Evolutionary conservation across 257 asterid species (phyloP), one percentile per base, ranked within the genome.

Genomic region (Ocimum tenuiflorum): DNA sequence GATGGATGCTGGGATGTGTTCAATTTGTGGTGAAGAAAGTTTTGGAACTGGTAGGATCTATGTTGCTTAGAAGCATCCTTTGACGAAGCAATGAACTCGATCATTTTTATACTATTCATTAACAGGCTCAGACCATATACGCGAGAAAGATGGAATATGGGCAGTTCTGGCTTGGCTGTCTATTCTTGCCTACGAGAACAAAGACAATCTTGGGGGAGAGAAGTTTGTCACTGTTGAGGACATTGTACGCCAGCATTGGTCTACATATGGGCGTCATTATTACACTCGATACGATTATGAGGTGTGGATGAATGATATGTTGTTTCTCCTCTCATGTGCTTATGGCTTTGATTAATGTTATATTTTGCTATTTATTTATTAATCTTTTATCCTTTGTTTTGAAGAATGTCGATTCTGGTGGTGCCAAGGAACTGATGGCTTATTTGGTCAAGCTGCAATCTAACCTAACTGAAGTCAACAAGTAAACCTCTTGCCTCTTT

Each of bases 1-100:
- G 74, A 92, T 92, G 99, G 99, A 92, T 84, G 97, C 96, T 78
- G 99, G 96, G 75, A 84, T 87, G 95, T 92, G 99, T 77, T 92
- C 99, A 17, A 67, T 92, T 71, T 92, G 99, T 73, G 99, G 99
- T 64, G 99, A 92, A 92, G 99, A 92, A 78, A 92, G 99, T 81
- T 92, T 92, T 56, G 99, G 99, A 79, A 92, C 99, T 75, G 99
- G 99, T 89, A 74, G 15, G 83, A 14, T 53, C 63, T 36, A 20
- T 36, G 9, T 47, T 65, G 33, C 23, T 13, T 60, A n/a, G 42
- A 56, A 61, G 38, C 50, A 13, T 41, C 48, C 8, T 41, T 38
- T 20, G 41, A 45, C 20, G 64, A 59, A 73, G 27, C 46, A 51
- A 14, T 35, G 56, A 66, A 54, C 52, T 54, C 57, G 14, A 20